Conservation (phyloP, 2,329 filamentous ascomycete species). For the Monosporascus sp. region DNA sequence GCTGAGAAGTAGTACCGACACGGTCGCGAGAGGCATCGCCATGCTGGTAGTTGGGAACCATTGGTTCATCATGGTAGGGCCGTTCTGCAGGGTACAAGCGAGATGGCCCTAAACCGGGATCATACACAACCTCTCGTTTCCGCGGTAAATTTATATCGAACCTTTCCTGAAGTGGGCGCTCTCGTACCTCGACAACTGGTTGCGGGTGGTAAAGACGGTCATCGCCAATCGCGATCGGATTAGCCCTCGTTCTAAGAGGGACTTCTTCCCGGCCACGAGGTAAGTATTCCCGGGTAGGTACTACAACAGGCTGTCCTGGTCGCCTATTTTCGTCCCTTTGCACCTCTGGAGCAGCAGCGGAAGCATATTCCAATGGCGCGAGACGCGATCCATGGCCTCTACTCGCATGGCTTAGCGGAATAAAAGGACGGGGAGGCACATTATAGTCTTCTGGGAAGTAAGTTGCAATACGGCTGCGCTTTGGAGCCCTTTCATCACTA, state of each 20-base stretch:
- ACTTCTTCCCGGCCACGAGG: background rate
- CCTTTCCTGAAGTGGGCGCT: background rate
- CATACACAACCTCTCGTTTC: background rate
- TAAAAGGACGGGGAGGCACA: slow-evolving; percentile 10
- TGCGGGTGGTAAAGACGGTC: slow-evolving; percentile 12
- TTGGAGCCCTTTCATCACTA: slow-evolving; percentile 16
- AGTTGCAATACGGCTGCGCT: slow-evolving; percentile 18
- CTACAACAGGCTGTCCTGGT: background rate
- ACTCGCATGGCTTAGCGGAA: slow-evolving; percentile 14
- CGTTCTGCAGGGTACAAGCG: background rate
- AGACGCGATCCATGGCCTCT: slow-evolving; percentile 12
- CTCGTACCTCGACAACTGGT: slow-evolving; percentile 18
- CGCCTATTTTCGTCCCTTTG: background rate
- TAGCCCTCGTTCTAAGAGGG: slow-evolving; percentile 14
- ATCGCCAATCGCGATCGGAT: slow-evolving; percentile 19
- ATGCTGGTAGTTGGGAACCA: slow-evolving; percentile 3
- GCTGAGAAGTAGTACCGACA: slow-evolving; percentile 3
- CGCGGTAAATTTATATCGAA: background rate
- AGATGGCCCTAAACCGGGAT: background rate
- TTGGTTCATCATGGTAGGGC: background rate
- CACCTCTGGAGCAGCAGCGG: slow-evolving; percentile 5
- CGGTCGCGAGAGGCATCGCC: slow-evolving; percentile 3
- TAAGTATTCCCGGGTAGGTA: slow-evolving; percentile 8
- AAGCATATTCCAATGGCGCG: slow-evolving; percentile 10
- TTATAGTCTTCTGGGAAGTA: slow-evolving; percentile 16